These are phyloP conservation scores for Fusarium succisae DNA, from an alignment of 2,329 filamentous ascomycete species.

Conservation along the genomic window DNA sequence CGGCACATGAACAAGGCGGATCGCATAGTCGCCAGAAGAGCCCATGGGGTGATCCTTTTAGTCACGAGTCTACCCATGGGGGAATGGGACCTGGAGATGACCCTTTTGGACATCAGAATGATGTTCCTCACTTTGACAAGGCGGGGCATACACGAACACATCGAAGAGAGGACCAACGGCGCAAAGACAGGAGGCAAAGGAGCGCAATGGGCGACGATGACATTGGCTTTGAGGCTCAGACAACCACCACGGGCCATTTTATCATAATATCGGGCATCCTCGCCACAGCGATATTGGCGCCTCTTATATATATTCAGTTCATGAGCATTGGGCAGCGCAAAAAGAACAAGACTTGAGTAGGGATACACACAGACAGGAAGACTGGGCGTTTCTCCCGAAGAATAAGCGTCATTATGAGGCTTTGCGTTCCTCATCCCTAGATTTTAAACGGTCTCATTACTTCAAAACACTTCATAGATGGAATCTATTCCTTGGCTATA, in stretches of 20 bases:
- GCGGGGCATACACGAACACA: slow-evolving; percentile 79
- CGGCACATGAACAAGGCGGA: slow-evolving; percentile 19
- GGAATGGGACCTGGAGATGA: slow-evolving; percentile 71
- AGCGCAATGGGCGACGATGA: slow-evolving; percentile 52
- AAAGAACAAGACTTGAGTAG: slow-evolving; percentile 32
- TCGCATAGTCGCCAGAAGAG: slow-evolving; percentile 14
- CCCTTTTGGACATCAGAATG: slow-evolving; percentile 57
- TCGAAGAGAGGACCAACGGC: slow-evolving; percentile 64
- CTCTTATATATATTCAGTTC: slow-evolving; percentile 53
- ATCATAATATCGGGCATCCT: slow-evolving; percentile 60
- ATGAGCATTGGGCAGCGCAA: slow-evolving; percentile 47
- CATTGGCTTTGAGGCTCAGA: slow-evolving; percentile 54
- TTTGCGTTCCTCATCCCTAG: background rate
- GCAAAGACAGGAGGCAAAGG: slow-evolving; percentile 47
- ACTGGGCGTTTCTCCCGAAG: background rate
- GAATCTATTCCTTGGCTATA: background rate
- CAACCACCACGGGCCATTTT: slow-evolving; percentile 57
- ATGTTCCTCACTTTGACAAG: slow-evolving; percentile 82
- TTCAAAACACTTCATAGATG: background rate
- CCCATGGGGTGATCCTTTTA: slow-evolving; percentile 40
- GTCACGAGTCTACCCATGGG: slow-evolving; percentile 28
- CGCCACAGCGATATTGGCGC: slow-evolving; percentile 56
- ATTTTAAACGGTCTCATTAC: background rate
- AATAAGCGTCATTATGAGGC: background rate
- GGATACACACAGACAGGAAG: background rate